Percentiles rank a stretch among this genome's conserved stretches.
Conservation (phyloP, 495 filamentous ascomycete species). For the Penicillium macrosclerotiorum region DNA sequence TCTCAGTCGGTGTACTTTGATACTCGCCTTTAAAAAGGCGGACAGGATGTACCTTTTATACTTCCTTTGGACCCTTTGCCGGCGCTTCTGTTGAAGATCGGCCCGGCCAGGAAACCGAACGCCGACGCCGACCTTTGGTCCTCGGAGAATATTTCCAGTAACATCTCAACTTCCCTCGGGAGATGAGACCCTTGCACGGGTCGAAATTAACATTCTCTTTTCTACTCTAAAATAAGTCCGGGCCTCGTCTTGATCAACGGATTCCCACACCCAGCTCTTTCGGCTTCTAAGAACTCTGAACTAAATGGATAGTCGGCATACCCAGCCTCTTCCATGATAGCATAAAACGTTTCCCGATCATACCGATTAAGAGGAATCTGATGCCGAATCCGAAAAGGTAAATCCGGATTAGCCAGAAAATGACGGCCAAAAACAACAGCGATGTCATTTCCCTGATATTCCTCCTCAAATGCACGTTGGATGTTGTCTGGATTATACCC, state of each 20-base stretch:
- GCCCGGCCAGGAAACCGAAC: slow-evolving; percentile 4
- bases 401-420: slow-evolving; percentile 71
- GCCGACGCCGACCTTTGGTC: neutral
- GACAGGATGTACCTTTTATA: neutral
- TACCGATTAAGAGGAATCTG: slow-evolving; percentile 56
- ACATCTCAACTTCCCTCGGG: too few species aligned
- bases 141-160: too few species aligned
- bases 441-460: slow-evolving; percentile 53
- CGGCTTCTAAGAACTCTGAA: slow-evolving; percentile 35
- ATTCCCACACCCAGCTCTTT: too few species aligned
- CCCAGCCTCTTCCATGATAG: slow-evolving; percentile 43
- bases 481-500: slow-evolving; percentile 51
- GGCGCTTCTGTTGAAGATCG: slow-evolving; percentile 3
- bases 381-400: slow-evolving; percentile 60
- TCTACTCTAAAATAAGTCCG: too few species aligned
- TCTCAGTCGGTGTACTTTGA: too few species aligned
- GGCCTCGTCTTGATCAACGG: too few species aligned
- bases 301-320: slow-evolving; percentile 61
- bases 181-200: too few species aligned
- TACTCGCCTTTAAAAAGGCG: neutral
- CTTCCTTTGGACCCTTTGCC: neutral
- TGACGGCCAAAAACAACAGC: slow-evolving; percentile 58
- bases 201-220: too few species aligned
- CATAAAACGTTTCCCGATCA: slow-evolving; percentile 60
- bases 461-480: slow-evolving; percentile 48